phyloP scores from a whole-genome alignment of 2,329 filamentous ascomycete genomes.

The Epichloe sibirici region DNA sequence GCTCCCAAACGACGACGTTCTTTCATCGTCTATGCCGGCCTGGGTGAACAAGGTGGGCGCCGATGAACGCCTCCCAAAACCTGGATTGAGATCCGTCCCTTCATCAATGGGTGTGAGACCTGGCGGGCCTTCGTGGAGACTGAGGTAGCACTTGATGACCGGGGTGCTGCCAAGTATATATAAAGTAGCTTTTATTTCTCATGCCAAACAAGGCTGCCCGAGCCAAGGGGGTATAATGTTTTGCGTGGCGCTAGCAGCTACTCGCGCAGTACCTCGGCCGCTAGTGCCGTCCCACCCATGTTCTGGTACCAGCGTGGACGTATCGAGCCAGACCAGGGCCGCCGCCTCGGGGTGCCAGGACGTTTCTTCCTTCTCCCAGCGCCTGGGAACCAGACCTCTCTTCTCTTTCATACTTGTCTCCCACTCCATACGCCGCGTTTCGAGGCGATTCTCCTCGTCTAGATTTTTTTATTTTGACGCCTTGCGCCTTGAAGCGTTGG shows the following conservation, averaged over 20 bases:
- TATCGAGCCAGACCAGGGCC: conserved; percentile 23
- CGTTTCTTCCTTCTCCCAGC: conserved; percentile 27
- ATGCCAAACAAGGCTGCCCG: neutral
- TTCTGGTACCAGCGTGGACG: conserved; percentile 20
- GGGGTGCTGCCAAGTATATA: conserved; percentile 21
- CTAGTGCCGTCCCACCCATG: conserved; percentile 26
- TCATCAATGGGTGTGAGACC: conserved; percentile 28
- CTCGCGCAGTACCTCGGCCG: conserved; percentile 12
- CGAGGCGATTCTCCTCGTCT: conserved; percentile 15
- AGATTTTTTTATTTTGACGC: conserved; percentile 9
- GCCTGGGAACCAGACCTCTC: conserved; percentile 21
- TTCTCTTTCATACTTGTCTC: conserved; percentile 23
- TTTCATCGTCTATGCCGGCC: neutral
- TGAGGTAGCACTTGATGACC: conserved; percentile 20
- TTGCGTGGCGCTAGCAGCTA: conserved; percentile 14
- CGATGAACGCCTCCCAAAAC: conserved; percentile 20
- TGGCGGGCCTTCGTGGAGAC: conserved; percentile 25
- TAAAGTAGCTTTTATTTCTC: conserved; percentile 15
- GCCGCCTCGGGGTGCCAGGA: conserved; percentile 24
- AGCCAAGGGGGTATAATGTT: conserved; percentile 1
- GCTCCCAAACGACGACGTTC: neutral
- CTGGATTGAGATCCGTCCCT: conserved; percentile 26
- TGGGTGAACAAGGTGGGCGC: conserved; percentile 7
- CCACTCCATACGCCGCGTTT: conserved; percentile 17
- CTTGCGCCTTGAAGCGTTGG: neutral